phyloP scores from a whole-genome alignment of 768 basidiomycete genomes.

The Suillus decipiens region DNA sequence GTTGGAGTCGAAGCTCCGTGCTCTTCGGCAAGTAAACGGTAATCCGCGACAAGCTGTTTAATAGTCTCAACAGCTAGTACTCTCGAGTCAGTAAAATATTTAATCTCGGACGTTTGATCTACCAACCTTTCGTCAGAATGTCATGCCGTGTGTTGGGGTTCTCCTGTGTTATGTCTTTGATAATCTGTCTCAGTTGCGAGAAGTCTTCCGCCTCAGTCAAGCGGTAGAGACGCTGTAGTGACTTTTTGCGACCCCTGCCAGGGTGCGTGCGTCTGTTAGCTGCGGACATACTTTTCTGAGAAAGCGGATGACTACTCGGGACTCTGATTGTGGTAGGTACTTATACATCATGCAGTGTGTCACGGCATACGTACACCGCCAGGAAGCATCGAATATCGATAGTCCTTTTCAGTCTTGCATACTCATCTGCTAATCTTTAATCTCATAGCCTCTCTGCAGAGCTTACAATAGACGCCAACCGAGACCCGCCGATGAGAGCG shows the following conservation, averaged over 20 bases:
- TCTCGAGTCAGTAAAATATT: not conserved
- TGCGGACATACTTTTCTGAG: not conserved
- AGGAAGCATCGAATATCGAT: not conserved
- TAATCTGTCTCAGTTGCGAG: not conserved
- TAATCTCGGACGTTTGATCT: not conserved
- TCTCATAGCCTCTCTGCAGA: too few relatives aligned
- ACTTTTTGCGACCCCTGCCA: not conserved
- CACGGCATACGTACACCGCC: not conserved
- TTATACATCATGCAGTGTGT: not conserved
- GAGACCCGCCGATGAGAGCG: not conserved
- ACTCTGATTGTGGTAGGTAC: not conserved
- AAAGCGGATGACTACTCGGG: not conserved
- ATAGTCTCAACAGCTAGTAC: not conserved
- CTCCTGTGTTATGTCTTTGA: not conserved
- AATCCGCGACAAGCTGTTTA: not conserved
- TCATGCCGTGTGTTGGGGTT: not conserved
- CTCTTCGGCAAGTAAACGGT: not conserved
- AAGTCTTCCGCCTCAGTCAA: slow-evolving; percentile 4
- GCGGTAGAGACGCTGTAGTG: not conserved
- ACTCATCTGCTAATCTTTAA: not conserved
- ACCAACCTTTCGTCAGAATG: not conserved
- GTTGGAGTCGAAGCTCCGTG: not conserved
- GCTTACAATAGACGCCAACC: not conserved
- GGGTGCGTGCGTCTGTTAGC: too few relatives aligned
- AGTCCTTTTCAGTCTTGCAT: not conserved